Conservation (phyloP, 1,139 yeast genomes). For the Saccharomyces hybrid region DNA sequence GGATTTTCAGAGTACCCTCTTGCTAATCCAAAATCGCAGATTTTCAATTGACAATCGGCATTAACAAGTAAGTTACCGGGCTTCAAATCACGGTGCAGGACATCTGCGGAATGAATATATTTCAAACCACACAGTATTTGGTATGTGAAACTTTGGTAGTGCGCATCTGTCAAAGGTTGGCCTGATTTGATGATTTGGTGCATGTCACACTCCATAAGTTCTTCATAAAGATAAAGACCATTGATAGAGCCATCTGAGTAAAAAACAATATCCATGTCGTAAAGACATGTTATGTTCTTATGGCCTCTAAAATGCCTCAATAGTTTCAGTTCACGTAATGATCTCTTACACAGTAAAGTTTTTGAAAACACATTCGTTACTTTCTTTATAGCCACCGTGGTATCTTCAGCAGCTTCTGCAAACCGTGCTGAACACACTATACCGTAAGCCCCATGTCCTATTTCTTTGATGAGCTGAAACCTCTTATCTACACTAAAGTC, state of each 20-base stretch:
- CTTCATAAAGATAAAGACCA: constrained; percentile 88
- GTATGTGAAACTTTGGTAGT: constrained; percentile 85
- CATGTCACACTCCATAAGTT: constrained; percentile 96
- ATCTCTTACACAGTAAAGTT: constrained; percentile 80
- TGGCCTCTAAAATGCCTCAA: constrained; percentile 88
- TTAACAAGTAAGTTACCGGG: constrained; percentile 90
- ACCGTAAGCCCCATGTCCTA: constrained; percentile 97
- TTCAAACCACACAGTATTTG: constrained; percentile 90
- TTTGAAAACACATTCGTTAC: constrained; percentile 87
- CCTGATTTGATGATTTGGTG: constrained; percentile 92
- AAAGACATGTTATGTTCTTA: constrained; percentile 85
- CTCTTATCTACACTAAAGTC: constrained; percentile 82
- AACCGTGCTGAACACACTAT: constrained; percentile 90
- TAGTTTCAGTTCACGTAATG: constrained; percentile 79
- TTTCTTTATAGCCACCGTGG: constrained; percentile 86
- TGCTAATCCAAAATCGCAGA: constrained; percentile 94
- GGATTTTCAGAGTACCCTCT: constrained; percentile 86
- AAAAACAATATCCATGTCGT: constrained; percentile 79
- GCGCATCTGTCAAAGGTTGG: constrained; percentile 90
- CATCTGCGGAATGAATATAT: constrained; percentile 93
- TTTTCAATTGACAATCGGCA: constrained; percentile 92
- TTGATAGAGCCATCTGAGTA: constrained; percentile 54
- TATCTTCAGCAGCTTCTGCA: constrained; percentile 57
- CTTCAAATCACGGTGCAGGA: constrained; percentile 85
- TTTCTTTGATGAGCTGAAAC: constrained; percentile 77